Conservation (phyloP, 306 rosid genomes). For the Styphnolobium japonicum region DNA sequence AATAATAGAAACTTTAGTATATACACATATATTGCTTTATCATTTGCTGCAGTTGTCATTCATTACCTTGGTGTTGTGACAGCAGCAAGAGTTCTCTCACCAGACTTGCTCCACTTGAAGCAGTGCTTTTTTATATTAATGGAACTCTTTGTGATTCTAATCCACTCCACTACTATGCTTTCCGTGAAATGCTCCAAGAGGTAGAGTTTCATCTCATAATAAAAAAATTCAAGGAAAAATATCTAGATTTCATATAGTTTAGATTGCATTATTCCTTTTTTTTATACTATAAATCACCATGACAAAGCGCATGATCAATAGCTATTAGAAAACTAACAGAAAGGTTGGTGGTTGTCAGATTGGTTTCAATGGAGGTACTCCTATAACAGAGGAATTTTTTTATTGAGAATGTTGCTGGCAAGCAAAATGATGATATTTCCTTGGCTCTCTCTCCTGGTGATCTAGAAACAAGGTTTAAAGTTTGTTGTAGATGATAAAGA, state of each 20-base stretch:
- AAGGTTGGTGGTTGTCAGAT: constrained; percentile 49
- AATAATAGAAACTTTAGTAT: neutral
- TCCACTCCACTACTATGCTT: constrained; percentile 75
- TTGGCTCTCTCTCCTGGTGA: constrained; percentile 65
- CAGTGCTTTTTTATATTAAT: constrained; percentile 86
- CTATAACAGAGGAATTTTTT: constrained; percentile 81
- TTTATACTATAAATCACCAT: constrained; percentile 1
- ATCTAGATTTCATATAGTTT: neutral
- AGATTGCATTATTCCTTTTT: too few relatives aligned
- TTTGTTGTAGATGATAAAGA: constrained; percentile 79
- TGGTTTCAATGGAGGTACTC: constrained; percentile 89
- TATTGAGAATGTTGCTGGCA: constrained; percentile 66
- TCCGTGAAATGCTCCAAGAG: constrained; percentile 83
- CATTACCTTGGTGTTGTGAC: constrained; percentile 31
- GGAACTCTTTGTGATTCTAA: constrained; percentile 94
- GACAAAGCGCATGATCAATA: constrained; percentile 6
- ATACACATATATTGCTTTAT: neutral
- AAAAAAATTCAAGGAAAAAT: neutral
- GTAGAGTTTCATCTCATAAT: constrained; percentile 31
- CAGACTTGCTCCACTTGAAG: constrained; percentile 72
- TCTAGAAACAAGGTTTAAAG: constrained; percentile 65
- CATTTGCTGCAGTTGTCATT: constrained; percentile 2
- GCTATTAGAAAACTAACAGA: constrained; percentile 27
- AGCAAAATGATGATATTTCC: constrained; percentile 80
- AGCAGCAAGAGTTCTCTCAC: constrained; percentile 61